phyloP scores from a whole-genome alignment of 306 rosid genomes.

The Castanospermum australe region DNA sequence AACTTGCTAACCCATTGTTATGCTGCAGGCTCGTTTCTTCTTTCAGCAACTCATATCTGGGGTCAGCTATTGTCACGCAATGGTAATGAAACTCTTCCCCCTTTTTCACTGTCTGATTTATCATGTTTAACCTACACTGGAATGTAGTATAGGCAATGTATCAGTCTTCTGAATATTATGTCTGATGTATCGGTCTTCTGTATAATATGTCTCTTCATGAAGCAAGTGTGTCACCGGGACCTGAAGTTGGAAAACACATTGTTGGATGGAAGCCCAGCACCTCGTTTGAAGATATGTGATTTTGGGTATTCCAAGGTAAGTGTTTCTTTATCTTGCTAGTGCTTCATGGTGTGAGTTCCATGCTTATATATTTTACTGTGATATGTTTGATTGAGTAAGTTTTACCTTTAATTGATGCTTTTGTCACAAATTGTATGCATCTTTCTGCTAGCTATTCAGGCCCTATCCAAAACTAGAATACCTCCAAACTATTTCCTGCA shows the following conservation, averaged over 20 bases:
- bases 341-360: neutral
- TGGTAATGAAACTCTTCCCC: slow-evolving; percentile 54
- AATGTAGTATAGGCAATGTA: slow-evolving; percentile 1
- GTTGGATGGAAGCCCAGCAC: slow-evolving; percentile 95
- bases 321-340: neutral
- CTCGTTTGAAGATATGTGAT: slow-evolving; percentile 93
- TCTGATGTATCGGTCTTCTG: neutral
- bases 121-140: neutral
- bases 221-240: slow-evolving; percentile 99
- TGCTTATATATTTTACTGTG: neutral
- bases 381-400: slow-evolving; percentile 13
- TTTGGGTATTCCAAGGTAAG: slow-evolving; percentile 96
- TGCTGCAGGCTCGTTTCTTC: slow-evolving; percentile 93
- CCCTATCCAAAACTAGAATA: neutral
- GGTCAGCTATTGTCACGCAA: slow-evolving; percentile 95
- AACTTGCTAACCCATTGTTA: slow-evolving; percentile 16
- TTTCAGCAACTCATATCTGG: slow-evolving; percentile 99
- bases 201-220: slow-evolving; percentile 38
- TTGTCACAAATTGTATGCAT: neutral
- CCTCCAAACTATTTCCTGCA: neutral
- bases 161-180: slow-evolving; percentile 6
- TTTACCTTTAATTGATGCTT: neutral
- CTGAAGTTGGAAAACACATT: slow-evolving; percentile 93
- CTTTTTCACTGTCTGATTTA: neutral
- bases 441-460: neutral